Evolutionary conservation across 2,329 filamentous ascomycete species (phyloP).

Genomic region (Dactylonectria estremocensis): DNA sequence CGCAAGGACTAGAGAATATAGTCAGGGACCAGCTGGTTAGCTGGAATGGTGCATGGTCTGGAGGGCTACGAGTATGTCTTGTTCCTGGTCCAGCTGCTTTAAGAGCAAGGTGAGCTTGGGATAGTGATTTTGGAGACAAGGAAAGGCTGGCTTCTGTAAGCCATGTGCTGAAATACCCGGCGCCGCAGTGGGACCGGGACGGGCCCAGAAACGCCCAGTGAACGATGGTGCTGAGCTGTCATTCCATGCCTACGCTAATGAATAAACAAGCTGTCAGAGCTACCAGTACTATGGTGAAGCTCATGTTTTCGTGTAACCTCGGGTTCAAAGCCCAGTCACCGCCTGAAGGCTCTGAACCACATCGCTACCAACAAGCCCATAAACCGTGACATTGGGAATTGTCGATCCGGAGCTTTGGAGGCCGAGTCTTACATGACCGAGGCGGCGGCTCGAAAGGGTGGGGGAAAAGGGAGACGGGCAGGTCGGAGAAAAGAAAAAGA

Average conservation of each 20-base stretch:
- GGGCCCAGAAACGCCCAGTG: conserved; percentile 13
- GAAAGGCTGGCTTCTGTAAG: background rate
- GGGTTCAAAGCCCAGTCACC: background rate
- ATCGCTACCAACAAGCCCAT: background rate
- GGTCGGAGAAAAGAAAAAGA: background rate
- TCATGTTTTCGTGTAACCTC: background rate
- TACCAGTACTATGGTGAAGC: background rate
- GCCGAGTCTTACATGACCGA: background rate
- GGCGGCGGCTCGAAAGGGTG: background rate
- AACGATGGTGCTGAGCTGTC: conserved; percentile 18
- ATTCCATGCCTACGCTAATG: background rate
- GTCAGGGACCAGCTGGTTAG: background rate
- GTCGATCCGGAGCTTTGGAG: background rate
- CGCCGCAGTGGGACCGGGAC: conserved; percentile 21
- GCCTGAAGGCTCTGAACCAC: background rate
- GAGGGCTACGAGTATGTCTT: background rate
- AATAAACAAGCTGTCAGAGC: background rate
- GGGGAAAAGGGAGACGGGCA: background rate
- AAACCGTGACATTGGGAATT: background rate
- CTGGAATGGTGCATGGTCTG: background rate
- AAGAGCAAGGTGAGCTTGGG: conserved; percentile 2
- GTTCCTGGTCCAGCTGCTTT: background rate
- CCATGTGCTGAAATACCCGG: conserved; percentile 12
- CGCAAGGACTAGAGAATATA: background rate
- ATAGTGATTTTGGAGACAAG: conserved; percentile 8